Evolutionary conservation across 495 filamentous ascomycete genomes (phyloP).

Genomic region (Penicillium taxi): DNA sequence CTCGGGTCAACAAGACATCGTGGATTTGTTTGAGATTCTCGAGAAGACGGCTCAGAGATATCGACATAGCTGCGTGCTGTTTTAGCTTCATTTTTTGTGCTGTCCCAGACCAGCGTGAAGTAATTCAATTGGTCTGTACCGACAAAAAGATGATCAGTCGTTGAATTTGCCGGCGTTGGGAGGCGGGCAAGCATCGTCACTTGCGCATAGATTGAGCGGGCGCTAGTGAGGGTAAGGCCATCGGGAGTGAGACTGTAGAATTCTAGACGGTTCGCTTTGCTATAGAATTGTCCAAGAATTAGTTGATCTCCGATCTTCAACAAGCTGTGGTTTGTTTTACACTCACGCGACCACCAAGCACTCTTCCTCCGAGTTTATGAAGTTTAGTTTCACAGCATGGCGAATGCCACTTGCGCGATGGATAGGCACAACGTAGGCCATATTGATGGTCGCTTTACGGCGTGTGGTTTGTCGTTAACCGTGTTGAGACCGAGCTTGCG

Average conservation of each 20-base stretch:
- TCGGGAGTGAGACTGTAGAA: conserved; percentile 59
- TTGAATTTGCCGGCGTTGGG: conserved; percentile 56
- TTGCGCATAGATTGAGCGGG: conserved; percentile 68
- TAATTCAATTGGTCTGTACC: conserved; percentile 84
- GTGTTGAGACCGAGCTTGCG: conserved; percentile 8
- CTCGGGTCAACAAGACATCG: conserved; percentile 76
- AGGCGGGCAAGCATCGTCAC: conserved; percentile 81
- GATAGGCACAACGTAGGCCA: conserved; percentile 94
- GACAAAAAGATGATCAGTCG: conserved; percentile 83
- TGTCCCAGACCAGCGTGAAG: conserved; percentile 82
- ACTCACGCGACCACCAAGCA: conserved; percentile 82
- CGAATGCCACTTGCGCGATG: conserved; percentile 84
- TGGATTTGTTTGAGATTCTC: conserved; percentile 68
- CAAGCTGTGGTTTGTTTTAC: too few relatives aligned
- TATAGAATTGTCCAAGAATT: conserved; percentile 22
- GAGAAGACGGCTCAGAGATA: conserved; percentile 66
- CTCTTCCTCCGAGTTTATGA: conserved; percentile 65
- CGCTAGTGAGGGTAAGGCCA: conserved; percentile 53
- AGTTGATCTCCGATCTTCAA: conserved; percentile 3
- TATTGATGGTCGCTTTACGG: conserved; percentile 26
- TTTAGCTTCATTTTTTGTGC: conserved; percentile 47
- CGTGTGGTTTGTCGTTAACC: conserved; percentile 5
- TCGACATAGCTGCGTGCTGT: conserved; percentile 67
- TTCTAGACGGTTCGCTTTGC: conserved; percentile 88
- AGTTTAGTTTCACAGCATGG: conserved; percentile 72